Conservation (phyloP, 192 early-diverging fungal species). For the Entophlyctis luteolus region DNA sequence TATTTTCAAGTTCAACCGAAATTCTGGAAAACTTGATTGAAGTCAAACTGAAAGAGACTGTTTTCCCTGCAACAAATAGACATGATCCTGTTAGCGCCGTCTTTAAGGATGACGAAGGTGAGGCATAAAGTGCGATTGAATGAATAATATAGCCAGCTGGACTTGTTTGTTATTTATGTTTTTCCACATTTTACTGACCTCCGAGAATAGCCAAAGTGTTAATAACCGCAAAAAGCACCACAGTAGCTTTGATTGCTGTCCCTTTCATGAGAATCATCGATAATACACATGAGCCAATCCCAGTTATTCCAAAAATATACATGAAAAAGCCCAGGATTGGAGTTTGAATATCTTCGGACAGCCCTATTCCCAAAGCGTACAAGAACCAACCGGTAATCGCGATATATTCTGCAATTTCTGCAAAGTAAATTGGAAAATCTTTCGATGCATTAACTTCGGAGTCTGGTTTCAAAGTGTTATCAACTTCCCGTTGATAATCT, state of each 20-base stretch:
- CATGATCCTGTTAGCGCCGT: conserved; percentile 6
- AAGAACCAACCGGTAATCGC: conserved; percentile 18
- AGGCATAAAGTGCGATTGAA: background rate
- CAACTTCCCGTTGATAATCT: background rate
- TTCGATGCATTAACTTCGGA: background rate
- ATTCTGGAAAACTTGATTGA: conserved; percentile 10
- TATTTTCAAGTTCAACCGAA: conserved; percentile 11
- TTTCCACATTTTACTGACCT: background rate
- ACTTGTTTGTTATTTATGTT: background rate
- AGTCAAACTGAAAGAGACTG: background rate
- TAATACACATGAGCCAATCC: background rate
- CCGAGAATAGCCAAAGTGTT: conserved; percentile 3
- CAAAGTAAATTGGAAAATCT: no score
- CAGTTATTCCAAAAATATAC: conserved; percentile 9
- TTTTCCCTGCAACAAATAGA: conserved; percentile 3
- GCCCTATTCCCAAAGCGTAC: conserved; percentile 10
- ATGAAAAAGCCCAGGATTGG: background rate
- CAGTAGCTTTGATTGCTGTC: background rate
- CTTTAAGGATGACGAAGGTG: background rate
- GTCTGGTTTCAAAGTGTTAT: background rate
- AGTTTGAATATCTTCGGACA: background rate
- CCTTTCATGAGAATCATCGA: background rate
- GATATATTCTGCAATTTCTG: conserved; percentile 5
- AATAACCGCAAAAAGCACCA: background rate
- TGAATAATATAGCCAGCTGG: conserved; percentile 8